Base-by-base conservation (phyloP, 106 monocot species). In the Triglochin maritima region DNA sequence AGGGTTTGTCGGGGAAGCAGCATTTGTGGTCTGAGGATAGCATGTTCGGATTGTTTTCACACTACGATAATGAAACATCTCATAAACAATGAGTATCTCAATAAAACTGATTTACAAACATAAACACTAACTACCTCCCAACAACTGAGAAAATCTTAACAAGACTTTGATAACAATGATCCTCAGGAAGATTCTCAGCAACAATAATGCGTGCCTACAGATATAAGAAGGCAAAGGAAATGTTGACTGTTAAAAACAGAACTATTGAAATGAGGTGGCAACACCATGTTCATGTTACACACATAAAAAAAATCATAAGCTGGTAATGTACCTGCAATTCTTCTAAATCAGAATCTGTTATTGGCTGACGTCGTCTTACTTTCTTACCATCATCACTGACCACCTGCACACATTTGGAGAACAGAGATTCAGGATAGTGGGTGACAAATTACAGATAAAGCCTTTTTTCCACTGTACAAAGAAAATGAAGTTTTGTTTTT, bases 321-420 rank as follows among this genome's bases (percentile, higher is more conserved):
- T 55, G 46, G 3, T 9, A 64, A 12, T 55, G 3, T 53, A 80
- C 76, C 71, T 74, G 75, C 55, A 77, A 58, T 63, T 72, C 75
- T 77, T 81, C 76, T 56, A 98, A 62, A 77, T 98, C 86, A 56
- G 84, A 70, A 47, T 88, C 86, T 47, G 98, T 92, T 64, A 98
- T 84, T 29, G 88, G 86, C 50, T 79, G 72, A 56, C 62, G 64
- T 9, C 98, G 91, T 70, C 81, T 91, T 74, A 98, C 91, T 70
- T 77, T 98, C 78, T 84, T 98, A 47, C 98, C 91, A 79, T 98
- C 91, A n/a, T 98, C 88, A 82, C 98, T 92, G 45, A 98, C 88
- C 44, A 92, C 78, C 98, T 98, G 69, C 4, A 72, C 42, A 14
- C 15, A 54, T 56, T 7, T 53, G 15, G 49, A 29, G 29, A 29